These are phyloP conservation scores for Phaeoacremonium minimum DNA, from an alignment of 2,329 filamentous ascomycete species.

Conservation along the genomic window DNA sequence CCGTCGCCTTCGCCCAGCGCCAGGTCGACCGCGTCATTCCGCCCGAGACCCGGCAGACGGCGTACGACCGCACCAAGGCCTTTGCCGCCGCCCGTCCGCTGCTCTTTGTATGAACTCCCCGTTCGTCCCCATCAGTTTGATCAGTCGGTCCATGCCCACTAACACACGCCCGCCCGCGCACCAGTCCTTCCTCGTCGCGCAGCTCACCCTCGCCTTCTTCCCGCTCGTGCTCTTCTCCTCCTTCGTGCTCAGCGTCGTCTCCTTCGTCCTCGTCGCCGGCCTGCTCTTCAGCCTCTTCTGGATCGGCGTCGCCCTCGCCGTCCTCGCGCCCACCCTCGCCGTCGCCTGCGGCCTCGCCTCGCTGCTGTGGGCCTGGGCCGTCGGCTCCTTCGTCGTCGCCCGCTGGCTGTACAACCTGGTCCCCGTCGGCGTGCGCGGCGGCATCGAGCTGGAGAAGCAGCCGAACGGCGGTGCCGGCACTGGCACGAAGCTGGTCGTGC, in stretches of 20 bases:
- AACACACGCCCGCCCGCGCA: not conserved
- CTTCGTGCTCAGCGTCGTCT: conserved; percentile 59
- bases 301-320: conserved; percentile 59
- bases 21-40: conserved; percentile 50
- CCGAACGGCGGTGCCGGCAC: no score
- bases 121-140: not conserved
- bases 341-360: conserved; percentile 59
- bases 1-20: conserved; percentile 35
- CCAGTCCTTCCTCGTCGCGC: conserved; percentile 66
- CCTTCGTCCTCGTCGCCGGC: conserved; percentile 59
- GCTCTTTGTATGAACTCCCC: conserved; percentile 53
- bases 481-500: no score
- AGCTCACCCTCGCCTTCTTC: conserved; percentile 60
- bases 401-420: conserved; percentile 39
- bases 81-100: conserved; percentile 64
- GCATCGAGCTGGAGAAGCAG: no score
- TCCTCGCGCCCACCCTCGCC: conserved; percentile 67
- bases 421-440: not conserved
- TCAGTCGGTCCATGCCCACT: not conserved
- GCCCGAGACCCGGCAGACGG: conserved; percentile 54
- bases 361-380: conserved; percentile 64
- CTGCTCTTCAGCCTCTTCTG: conserved; percentile 65
- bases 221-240: conserved; percentile 65
- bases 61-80: conserved; percentile 44
- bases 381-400: conserved; percentile 51